phyloP scores from a whole-genome alignment of 176 grass and related monocot species.

The Luzula sylvatica region DNA sequence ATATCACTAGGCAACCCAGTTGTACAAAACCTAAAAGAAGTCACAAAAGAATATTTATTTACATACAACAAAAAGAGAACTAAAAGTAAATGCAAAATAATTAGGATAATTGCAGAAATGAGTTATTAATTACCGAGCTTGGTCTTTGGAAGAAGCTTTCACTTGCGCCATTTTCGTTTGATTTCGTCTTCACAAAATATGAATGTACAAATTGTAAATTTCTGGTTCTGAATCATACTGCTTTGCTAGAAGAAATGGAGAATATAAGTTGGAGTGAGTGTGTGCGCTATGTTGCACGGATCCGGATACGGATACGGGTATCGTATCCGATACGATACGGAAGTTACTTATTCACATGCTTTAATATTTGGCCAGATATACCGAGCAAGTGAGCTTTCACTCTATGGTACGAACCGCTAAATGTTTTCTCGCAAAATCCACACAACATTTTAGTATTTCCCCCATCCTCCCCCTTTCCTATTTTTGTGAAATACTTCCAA shows the following conservation, averaged over 20 bases:
- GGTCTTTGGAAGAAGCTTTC: slow-evolving; percentile 50
- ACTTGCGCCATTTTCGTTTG: slow-evolving; percentile 29
- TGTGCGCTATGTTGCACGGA: no score
- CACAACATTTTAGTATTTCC: no score
- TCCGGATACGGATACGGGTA: no score
- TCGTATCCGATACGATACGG: no score
- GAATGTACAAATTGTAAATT: slow-evolving; percentile 2
- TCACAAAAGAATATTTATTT: neutral
- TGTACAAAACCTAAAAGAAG: slow-evolving; percentile 76
- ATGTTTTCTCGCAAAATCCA: no score
- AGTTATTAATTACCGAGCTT: slow-evolving; percentile 66
- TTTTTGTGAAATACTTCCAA: no score
- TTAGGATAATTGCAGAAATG: neutral
- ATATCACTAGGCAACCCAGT: slow-evolving; percentile 92
- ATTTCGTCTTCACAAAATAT: neutral
- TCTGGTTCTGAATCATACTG: slow-evolving; percentile 11
- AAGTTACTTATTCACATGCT: no score
- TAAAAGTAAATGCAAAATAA: neutral
- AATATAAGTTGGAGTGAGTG: neutral
- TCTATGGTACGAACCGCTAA: no score
- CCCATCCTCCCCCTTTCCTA: no score
- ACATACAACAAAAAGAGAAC: neutral
- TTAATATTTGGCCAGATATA: no score
- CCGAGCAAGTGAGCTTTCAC: no score
- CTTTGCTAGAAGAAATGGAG: slow-evolving; percentile 27